Base-by-base conservation (phyloP, 2,329 filamentous ascomycete genomes). In the Colletotrichum graminicola region DNA sequence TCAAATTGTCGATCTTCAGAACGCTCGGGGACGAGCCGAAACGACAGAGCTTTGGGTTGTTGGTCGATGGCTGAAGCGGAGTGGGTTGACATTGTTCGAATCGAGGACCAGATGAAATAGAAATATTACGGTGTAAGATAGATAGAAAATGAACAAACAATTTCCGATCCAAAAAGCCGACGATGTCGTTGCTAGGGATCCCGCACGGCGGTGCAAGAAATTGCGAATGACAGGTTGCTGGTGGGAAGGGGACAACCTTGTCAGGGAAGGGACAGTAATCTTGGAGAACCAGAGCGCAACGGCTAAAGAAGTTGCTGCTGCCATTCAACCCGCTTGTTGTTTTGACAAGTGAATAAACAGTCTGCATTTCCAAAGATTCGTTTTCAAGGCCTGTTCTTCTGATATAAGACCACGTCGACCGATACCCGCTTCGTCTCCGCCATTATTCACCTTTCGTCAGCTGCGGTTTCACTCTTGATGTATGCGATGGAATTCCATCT, bases 131-230 rank as follows among this genome's bases (percentile, higher is more conserved):
- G 12, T 23, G 36, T 62, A 11, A 45, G 36, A 36, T 54, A 41
- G 43, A 29, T 57, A 39, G 54, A 49, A 54, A 60, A 32, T 61
- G 64, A 72, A 72, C 32, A 72, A 72, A 72, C 66, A 64, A 56
- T 18, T 10, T 23, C 26, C 16, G 41, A 8, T 16, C 14, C 32
- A n/a, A 45, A 26, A 55, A 23, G 34, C 26, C 32, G 32, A 32
- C 7, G 5, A 57, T 1, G n/a, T 36, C 21, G 63, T 62, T 43
- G 29, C 67, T 11, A 43, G 54, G 62, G 47, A 54, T 66, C 26
- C 43, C 66, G 14, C 36, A 34, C 39, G 45, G 21, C 34, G 54
- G 52, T 23, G 45, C 36, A 7, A 32, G n/a, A 29, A 51, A 64
- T 45, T 45, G 32, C 36, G 54, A 65, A 36, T 65, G 41, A 47